phyloP scores from a whole-genome alignment of 192 early-diverging fungal species.

The Backusella parvicylindrica region DNA sequence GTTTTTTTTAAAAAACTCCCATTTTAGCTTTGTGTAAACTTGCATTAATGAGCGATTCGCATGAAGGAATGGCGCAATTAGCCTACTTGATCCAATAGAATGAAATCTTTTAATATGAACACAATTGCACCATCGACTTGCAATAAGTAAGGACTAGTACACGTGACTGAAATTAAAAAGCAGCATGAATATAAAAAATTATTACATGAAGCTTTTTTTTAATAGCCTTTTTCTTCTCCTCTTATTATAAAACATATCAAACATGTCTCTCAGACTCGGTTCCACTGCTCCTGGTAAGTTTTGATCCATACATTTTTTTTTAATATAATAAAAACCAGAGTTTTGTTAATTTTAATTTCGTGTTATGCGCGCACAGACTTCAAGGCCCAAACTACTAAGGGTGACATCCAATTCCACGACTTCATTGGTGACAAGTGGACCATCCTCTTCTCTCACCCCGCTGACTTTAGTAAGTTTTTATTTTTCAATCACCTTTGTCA shows the following conservation, averaged over 20 bases:
- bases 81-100: background rate
- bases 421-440: constrained; percentile 86
- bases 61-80: constrained; percentile 11
- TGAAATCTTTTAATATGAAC: background rate
- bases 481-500: background rate
- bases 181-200: background rate
- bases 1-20: background rate
- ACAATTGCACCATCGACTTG: background rate
- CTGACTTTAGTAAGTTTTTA: constrained; percentile 78
- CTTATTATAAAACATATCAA: background rate
- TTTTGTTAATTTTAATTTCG: background rate
- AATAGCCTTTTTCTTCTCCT: background rate
- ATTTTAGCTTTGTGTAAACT: constrained; percentile 1
- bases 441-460: constrained; percentile 98
- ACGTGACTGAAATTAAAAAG: background rate
- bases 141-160: background rate
- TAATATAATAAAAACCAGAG: background rate
- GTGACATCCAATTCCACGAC: constrained; percentile 88
- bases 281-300: constrained; percentile 48
- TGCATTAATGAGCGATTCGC: constrained; percentile 6
- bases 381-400: constrained; percentile 80
- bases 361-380: constrained; percentile 53
- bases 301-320: background rate
- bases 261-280: constrained; percentile 53
- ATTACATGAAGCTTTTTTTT: background rate